A percentile compares a stretch with the other conserved stretches of the same genome.
Evolutionary conservation across 2,329 filamentous ascomycete species (phyloP).

Genomic region (Pyricularia pennisetigena): DNA sequence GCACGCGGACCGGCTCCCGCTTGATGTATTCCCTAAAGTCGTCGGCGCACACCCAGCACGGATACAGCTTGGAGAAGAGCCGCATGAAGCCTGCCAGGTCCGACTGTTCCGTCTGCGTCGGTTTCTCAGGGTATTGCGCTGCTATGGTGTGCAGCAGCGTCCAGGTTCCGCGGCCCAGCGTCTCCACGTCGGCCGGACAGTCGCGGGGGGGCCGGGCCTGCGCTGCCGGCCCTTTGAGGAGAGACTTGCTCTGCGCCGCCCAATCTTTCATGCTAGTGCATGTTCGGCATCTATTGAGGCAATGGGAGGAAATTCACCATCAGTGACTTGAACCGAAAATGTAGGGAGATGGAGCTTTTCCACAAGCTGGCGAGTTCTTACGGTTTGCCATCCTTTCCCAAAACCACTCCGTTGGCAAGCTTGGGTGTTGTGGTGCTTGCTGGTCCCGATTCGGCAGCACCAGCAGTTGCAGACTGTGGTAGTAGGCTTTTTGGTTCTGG

Average conservation of each 20-base stretch:
- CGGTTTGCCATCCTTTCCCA: slow-evolving; percentile 80
- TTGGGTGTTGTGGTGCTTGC: slow-evolving; percentile 22
- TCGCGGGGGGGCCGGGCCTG: slow-evolving; percentile 34
- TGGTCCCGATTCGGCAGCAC: background rate
- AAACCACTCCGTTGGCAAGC: slow-evolving; percentile 54
- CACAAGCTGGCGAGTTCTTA: slow-evolving; percentile 30
- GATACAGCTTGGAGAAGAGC: slow-evolving; percentile 79
- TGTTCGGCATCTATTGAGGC: slow-evolving; percentile 50
- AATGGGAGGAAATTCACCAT: background rate
- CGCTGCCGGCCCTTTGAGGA: slow-evolving; percentile 22
- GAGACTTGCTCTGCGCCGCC: slow-evolving; percentile 40
- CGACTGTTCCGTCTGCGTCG: slow-evolving; percentile 58
- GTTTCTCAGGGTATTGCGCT: slow-evolving; percentile 68
- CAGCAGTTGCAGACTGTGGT: background rate
- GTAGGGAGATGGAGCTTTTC: background rate
- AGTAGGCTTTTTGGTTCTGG: background rate
- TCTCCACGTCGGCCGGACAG: slow-evolving; percentile 85
- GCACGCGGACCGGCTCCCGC: slow-evolving; percentile 53
- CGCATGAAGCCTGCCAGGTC: slow-evolving; percentile 71
- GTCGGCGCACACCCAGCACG: slow-evolving; percentile 90
- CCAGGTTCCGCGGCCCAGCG: slow-evolving; percentile 82
- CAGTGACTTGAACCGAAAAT: background rate
- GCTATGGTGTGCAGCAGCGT: slow-evolving; percentile 88
- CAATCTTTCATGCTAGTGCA: slow-evolving; percentile 61
- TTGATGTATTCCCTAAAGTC: slow-evolving; percentile 81